These are phyloP conservation scores for Curvularia sp. DNA, from an alignment of 2,329 filamentous ascomycete species.

Conservation along the genomic window DNA sequence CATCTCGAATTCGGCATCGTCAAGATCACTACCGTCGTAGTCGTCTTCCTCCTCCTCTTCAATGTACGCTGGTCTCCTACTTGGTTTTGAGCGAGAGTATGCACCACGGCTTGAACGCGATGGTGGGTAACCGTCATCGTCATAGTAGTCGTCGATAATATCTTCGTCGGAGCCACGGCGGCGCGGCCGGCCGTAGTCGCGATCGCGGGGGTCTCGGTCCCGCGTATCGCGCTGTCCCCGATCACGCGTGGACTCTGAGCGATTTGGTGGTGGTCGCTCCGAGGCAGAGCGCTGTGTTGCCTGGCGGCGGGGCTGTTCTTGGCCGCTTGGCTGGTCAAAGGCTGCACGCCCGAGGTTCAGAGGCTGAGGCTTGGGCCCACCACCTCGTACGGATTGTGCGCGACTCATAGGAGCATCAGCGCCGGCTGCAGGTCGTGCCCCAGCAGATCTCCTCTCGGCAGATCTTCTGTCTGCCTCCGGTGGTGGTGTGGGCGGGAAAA, in stretches of 20 bases:
- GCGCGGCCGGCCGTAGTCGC: conserved; percentile 34
- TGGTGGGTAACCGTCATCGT: conserved; percentile 68
- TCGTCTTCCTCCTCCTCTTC: conserved; percentile 84
- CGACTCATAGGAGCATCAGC: conserved; percentile 52
- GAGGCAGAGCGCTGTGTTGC: conserved; percentile 54
- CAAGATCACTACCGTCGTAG: conserved; percentile 72
- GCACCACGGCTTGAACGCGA: conserved; percentile 37
- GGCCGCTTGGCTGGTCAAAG: conserved; percentile 52
- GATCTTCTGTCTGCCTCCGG: conserved; percentile 75
- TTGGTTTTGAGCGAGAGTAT: conserved; percentile 39
- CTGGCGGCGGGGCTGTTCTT: conserved; percentile 46
- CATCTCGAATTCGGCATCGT: conserved; percentile 84
- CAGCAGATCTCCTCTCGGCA: conserved; percentile 27
- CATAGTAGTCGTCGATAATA: conserved; percentile 65
- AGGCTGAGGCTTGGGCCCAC: conserved; percentile 57
- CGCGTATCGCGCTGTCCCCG: conserved; percentile 23
- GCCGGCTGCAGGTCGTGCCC: conserved; percentile 23
- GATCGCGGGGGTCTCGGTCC: conserved; percentile 8
- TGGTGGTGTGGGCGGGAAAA: conserved; percentile 98
- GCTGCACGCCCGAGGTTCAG: conserved; percentile 59
- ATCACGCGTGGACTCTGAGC: conserved; percentile 47
- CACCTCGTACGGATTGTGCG: conserved; percentile 58
- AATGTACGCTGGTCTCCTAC: conserved; percentile 67
- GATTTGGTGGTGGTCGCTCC: conserved; percentile 52
- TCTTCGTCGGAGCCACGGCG: conserved; percentile 57